Evolutionary conservation across 148 eudicot genomes (phyloP).

Genomic region (Hydrangea macrophylla): DNA sequence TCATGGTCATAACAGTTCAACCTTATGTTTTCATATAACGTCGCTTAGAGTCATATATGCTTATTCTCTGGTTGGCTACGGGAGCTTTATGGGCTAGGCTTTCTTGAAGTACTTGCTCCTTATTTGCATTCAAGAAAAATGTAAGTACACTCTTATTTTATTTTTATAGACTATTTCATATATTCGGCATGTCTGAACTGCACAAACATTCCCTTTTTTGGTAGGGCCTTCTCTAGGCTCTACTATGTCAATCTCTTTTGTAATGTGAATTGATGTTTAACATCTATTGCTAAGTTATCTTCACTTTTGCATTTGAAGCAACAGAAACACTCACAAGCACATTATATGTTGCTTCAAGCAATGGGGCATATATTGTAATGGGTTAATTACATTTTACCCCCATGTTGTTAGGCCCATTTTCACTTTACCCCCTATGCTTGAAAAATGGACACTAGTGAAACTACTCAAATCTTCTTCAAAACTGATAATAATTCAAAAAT

Average conservation of each 20-base stretch:
- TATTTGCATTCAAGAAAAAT: constrained; percentile 78
- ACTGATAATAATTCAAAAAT: no score
- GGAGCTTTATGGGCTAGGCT: constrained; percentile 79
- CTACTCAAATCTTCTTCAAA: no score
- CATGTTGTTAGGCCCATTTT: no score
- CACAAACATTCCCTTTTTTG: no score
- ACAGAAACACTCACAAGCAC: not conserved
- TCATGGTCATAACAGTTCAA: not conserved
- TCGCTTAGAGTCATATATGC: constrained; percentile 71
- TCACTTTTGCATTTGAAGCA: not conserved
- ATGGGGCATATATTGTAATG: not conserved
- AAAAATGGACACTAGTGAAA: no score
- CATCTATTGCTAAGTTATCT: not conserved
- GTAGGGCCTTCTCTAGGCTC: not conserved
- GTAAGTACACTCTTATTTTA: constrained; percentile 48
- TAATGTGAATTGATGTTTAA: not conserved
- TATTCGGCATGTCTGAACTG: no score
- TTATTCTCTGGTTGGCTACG: constrained; percentile 94
- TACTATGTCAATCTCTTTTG: not conserved
- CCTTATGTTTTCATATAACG: constrained; percentile 18
- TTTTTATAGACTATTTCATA: not conserved
- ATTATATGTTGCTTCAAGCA: not conserved
- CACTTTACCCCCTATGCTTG: no score
- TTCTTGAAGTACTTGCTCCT: constrained; percentile 82
- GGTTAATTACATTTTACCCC: no score